Evolutionary conservation across 345 rosid species (phyloP), one percentile per base, ranked within the genome.

Genomic region (Populus alba): DNA sequence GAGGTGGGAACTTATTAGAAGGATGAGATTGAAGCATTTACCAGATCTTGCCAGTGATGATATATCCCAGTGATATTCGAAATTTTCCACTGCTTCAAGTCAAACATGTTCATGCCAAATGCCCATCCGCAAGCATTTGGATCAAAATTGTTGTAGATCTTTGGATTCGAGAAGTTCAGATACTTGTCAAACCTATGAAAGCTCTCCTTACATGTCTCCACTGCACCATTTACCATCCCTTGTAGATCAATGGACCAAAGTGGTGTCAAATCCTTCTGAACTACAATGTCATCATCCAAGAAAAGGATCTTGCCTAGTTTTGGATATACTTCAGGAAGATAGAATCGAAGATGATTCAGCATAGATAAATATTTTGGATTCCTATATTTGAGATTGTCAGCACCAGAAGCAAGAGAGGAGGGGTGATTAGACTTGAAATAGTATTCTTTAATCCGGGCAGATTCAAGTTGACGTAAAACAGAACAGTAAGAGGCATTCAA

Each of bases 61-160:
- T 94, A 96, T 81, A 96, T 94, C 75, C 93, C 95, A 3, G 99
- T 94, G 69, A 92, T 91, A 83, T 96, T 94, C 75, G 82, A 85
- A 85, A 86, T 90, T 86, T 78, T 92, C 98, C 98, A 96, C 86
- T 94, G 93, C 81, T 84, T 90, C 86, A 96, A 88, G 91, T 96
- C 99, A 73, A 96, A 96, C 77, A 96, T 96, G 81, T 96, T 96
- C 99, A 92, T 96, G 31, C 99, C 99, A 81, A 89, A 96, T 68
- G 99, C 98, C 98, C 99, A 96, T 65, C 98, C 98, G 78, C 99
- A 96, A 77, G 99, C 91, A 70, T 87, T 86, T 47, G 95, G 88
- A 77, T 87, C 81, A 41, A 96, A 96, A 76, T 94, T 92, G 77
- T 90, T 90, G 11, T 85, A 77, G 61, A 96, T 92, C 74, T 83